phyloP scores from a whole-genome alignment of 768 basidiomycete genomes.

The Lactifluus piperatus region DNA sequence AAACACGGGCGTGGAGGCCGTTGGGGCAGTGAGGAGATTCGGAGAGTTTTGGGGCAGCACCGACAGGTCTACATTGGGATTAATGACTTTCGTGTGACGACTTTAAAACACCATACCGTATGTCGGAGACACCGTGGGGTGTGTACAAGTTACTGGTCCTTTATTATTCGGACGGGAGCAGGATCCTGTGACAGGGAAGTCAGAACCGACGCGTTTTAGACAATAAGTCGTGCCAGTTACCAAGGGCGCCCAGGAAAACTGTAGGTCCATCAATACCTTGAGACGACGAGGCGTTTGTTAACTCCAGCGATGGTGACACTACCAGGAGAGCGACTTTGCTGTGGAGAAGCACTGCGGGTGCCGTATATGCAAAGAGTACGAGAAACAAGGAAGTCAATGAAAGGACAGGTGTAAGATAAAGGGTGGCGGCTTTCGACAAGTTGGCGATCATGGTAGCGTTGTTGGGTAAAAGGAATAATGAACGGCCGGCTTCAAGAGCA shows the following conservation, averaged over 20 bases:
- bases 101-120: slow-evolving; percentile 42
- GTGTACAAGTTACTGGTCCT: slow-evolving; percentile 47
- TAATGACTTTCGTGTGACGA: not conserved
- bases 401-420: slow-evolving; percentile 61
- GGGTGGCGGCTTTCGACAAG: slow-evolving; percentile 56
- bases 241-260: slow-evolving; percentile 56
- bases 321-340: slow-evolving; percentile 55
- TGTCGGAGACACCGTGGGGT: slow-evolving; percentile 42
- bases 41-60: slow-evolving; percentile 52
- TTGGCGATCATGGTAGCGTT: slow-evolving; percentile 54
- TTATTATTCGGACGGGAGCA: slow-evolving; percentile 46
- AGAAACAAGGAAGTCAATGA: slow-evolving; percentile 59
- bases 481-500: slow-evolving; percentile 14
- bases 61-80: slow-evolving; percentile 43
- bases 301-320: slow-evolving; percentile 46
- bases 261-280: slow-evolving; percentile 53
- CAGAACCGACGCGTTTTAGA: not conserved
- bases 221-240: slow-evolving; percentile 29
- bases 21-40: slow-evolving; percentile 48
- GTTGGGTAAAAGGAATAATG: slow-evolving; percentile 15
- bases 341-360: slow-evolving; percentile 53
- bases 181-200: slow-evolving; percentile 41
- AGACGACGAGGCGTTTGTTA: slow-evolving; percentile 29
- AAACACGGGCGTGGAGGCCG: slow-evolving; percentile 51
- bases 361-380: slow-evolving; percentile 56